Percentiles rank a stretch among this genome's conserved stretches.
Evolutionary conservation across 2,329 filamentous ascomycete species (phyloP).

Genomic region (Metarhizium album): DNA sequence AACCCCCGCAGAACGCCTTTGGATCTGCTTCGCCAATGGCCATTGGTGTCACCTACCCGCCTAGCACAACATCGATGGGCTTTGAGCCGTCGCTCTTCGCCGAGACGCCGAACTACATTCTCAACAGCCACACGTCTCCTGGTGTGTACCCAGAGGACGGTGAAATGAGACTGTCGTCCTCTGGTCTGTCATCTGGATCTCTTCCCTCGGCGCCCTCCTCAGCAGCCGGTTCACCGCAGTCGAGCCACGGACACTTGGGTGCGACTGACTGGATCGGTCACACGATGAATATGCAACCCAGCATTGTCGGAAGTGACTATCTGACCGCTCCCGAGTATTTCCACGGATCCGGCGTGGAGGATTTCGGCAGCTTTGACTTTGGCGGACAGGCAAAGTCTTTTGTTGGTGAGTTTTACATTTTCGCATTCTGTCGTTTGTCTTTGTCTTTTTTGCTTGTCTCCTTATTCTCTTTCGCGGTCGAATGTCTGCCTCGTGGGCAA

Average conservation of each 20-base stretch:
- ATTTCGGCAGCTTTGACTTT: constrained; percentile 38
- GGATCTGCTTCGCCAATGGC: constrained; percentile 34
- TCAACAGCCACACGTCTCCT: constrained; percentile 37
- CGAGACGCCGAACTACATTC: constrained; percentile 33
- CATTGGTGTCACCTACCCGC: constrained; percentile 30
- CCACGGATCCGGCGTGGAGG: constrained; percentile 37
- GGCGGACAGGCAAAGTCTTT: constrained; percentile 35
- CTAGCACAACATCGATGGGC: constrained; percentile 24
- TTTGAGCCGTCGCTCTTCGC: constrained; percentile 39
- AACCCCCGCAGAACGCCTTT: constrained; percentile 29
- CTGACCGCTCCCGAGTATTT: constrained; percentile 45
- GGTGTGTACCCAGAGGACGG: constrained; percentile 38
- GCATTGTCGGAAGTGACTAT: constrained; percentile 50
- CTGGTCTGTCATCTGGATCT: constrained; percentile 49
- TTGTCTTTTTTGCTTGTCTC: neutral
- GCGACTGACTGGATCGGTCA: constrained; percentile 47
- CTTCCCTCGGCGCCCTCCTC: constrained; percentile 56
- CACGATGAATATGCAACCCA: constrained; percentile 49
- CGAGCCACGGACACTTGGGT: constrained; percentile 46
- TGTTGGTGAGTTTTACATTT: constrained; percentile 40
- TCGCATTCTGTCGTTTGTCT: neutral
- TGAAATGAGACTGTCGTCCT: constrained; percentile 41
- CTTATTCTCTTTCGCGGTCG: too few relatives aligned
- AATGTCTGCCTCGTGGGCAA: too few relatives aligned
- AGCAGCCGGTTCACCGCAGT: constrained; percentile 56